Conservation (phyloP, 2,329 filamentous ascomycete species). For the Fusarium sp. region DNA sequence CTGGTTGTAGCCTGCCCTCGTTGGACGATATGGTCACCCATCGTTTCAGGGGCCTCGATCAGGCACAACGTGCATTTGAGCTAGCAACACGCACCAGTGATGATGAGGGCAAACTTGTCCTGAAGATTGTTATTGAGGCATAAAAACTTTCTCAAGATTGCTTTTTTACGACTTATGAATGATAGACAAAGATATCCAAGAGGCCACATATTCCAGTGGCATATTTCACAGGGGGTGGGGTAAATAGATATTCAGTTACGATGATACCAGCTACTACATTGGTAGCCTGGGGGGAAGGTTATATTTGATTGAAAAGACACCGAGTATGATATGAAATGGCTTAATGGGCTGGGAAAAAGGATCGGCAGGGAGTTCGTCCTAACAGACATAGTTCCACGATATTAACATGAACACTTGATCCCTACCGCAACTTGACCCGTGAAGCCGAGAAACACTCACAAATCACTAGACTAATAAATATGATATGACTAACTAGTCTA, state of each 20-base stretch:
- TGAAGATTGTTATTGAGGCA: constrained; percentile 76
- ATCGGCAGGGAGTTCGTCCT: not conserved
- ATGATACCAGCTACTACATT: not conserved
- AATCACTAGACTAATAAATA: not conserved
- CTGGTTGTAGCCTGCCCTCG: constrained; percentile 65
- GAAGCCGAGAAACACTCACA: not conserved
- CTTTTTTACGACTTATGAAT: constrained; percentile 23
- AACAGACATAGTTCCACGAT: not conserved
- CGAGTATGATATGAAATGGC: not conserved
- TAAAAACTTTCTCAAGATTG: constrained; percentile 44
- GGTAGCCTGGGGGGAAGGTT: not conserved
- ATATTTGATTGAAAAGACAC: not conserved
- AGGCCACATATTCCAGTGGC: not conserved
- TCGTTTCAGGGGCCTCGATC: constrained; percentile 72
- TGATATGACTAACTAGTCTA: not conserved
- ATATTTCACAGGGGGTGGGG: not conserved
- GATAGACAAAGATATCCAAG: constrained; percentile 40
- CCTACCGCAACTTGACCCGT: not conserved
- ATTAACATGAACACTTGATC: not conserved
- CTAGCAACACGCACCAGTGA: constrained; percentile 77
- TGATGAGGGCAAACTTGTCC: constrained; percentile 73
- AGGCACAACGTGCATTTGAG: constrained; percentile 74
- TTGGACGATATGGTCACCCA: constrained; percentile 81
- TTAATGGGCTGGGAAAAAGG: not conserved
- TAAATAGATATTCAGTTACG: not conserved